A percentile compares a stretch with the other conserved stretches of the same genome.
Conservation (phyloP, 2,329 filamentous ascomycete species). For the Verticillium nonalfalfae region DNA sequence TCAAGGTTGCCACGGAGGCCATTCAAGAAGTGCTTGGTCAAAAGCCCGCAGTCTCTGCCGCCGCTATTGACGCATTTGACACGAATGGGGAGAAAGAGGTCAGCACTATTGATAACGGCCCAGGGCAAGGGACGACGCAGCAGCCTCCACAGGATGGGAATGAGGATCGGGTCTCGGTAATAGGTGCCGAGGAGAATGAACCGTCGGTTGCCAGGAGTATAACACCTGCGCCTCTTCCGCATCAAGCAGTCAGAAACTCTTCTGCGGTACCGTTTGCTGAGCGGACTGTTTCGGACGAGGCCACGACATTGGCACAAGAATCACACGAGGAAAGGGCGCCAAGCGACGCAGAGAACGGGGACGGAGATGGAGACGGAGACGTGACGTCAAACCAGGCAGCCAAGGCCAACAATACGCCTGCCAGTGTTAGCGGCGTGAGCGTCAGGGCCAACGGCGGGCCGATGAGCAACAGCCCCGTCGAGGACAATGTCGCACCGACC, state of each 20-base stretch:
- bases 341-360: too few relatives aligned
- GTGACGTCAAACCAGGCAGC: too few relatives aligned
- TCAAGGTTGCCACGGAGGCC: not conserved
- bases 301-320: too few relatives aligned
- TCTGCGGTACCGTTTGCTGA: too few relatives aligned
- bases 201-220: not conserved
- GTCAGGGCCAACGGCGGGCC: not conserved
- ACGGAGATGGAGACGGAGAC: too few relatives aligned
- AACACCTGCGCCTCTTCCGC: not conserved
- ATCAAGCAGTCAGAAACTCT: too few relatives aligned
- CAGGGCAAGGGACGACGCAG: not conserved
- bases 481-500: not conserved
- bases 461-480: not conserved
- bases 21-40: not conserved
- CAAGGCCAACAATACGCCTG: too few relatives aligned
- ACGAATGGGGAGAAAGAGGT: not conserved
- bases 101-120: not conserved
- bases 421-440: too few relatives aligned
- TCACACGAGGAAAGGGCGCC: too few relatives aligned
- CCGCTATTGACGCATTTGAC: not conserved
- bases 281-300: too few relatives aligned
- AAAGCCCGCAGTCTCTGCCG: not conserved
- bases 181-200: not conserved
- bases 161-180: not conserved
- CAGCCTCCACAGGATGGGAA: not conserved